Evolutionary conservation across 2,329 filamentous ascomycete species (phyloP), one percentile per base, ranked within the genome.

Genomic region (Pseudogymnoascus pannorum): DNA sequence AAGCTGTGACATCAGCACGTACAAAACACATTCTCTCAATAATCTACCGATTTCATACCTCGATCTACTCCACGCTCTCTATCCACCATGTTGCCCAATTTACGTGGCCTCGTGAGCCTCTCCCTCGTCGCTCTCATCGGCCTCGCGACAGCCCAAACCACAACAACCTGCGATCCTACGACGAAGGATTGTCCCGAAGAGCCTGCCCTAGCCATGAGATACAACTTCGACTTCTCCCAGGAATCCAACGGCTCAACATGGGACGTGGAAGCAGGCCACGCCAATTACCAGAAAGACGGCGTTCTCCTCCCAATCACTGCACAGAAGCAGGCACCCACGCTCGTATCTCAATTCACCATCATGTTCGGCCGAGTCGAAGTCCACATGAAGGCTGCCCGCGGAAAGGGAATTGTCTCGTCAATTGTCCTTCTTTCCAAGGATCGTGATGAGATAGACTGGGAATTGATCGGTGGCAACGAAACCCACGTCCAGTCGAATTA

Each of bases 361-460:
- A 92, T 95, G 78, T 93, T 88, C 67, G 91, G 91, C 60, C 84
- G 86, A 63, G 86, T 91, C 61, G 90, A 94, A 74, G 81, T 93
- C 62, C 80, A 84, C 67, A 83, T 95, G 78, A 90, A 91, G 76
- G 88, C 89, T 3, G 86, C 92, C 0, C 76, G 79, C 1, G 92
- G 92, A 16, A 77, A 76, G 6, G 92, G 92, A 59, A 87, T 96
- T 65, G 84, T 96, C 68, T 91, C 87, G 69, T 86, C 89, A 64
- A 87, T 95, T 70, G 92, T 96, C 72, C 81, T 93, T 73, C 81
- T 94, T 66, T 93, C 88, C 58, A 88, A 94, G 67, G 87, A 92
- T 68, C 80, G 93, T 12, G 92, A 96, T 72, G 91, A 96, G 75
- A 86, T 96, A 40, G 92, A 96, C 71, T 93, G 90, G 84, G 90